These are phyloP conservation scores for Phanerochaete carnosa DNA, from an alignment of 768 basidiomycete genomes.

Conservation along the genomic window DNA sequence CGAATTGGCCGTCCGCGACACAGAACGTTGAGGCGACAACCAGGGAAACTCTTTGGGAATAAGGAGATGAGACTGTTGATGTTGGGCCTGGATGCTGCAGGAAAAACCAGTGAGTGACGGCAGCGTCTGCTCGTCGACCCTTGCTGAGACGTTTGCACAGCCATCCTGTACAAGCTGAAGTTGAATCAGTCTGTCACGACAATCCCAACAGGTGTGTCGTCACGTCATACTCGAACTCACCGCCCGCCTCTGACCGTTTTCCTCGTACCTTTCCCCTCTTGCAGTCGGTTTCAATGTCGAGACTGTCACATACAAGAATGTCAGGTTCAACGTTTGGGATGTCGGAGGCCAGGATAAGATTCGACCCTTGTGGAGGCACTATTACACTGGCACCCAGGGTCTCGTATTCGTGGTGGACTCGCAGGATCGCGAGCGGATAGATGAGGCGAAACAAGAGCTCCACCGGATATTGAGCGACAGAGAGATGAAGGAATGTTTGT, in stretches of 20 bases:
- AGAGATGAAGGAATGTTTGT: conserved; percentile 96
- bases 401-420: conserved; percentile 98
- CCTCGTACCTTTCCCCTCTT: neutral
- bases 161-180: conserved; percentile 98
- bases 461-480: conserved; percentile 95
- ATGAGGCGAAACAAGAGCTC: conserved; percentile 94
- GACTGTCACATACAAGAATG: conserved; percentile 98
- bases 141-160: conserved; percentile 40
- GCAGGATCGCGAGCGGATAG: conserved; percentile 91
- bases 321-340: conserved; percentile 94
- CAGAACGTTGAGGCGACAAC: conserved; percentile 3
- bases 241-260: neutral
- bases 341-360: conserved; percentile 99
- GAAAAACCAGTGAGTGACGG: conserved; percentile 85
- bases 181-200: conserved; percentile 98
- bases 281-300: conserved; percentile 98
- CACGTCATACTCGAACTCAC: conserved; percentile 5
- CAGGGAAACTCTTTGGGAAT: conserved; percentile 94
- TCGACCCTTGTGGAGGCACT: conserved; percentile 96
- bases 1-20: neutral
- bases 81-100: conserved; percentile 96
- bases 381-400: conserved; percentile 98
- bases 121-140: neutral
- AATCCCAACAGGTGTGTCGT: conserved; percentile 82
- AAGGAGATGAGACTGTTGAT: conserved; percentile 98